Evolutionary conservation across 805 yeast genomes (phyloP).

Genomic region (Ogataea allantospora): DNA sequence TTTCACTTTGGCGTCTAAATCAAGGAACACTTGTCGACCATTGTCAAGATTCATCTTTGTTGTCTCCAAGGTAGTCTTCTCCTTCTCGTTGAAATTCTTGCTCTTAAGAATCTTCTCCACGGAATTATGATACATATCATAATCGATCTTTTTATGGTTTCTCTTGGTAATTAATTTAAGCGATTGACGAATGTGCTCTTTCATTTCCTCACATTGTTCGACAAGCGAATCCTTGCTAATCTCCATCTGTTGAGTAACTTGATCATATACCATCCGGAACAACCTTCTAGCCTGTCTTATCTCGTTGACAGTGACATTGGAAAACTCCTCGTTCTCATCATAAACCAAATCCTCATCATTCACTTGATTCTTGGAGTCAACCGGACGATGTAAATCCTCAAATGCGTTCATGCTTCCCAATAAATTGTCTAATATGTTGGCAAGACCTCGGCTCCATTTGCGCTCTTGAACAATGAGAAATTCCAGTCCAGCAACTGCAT

Average conservation of each 20-base stretch:
- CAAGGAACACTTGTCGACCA: constrained; percentile 32
- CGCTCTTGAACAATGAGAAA: constrained; percentile 35
- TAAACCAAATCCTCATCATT: constrained; percentile 16
- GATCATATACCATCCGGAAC: constrained; percentile 25
- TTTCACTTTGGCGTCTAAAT: constrained; percentile 40
- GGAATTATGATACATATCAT: constrained; percentile 37
- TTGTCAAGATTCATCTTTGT: constrained; percentile 35
- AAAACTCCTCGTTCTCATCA: constrained; percentile 30
- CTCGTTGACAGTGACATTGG: constrained; percentile 31
- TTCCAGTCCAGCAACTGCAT: constrained; percentile 43
- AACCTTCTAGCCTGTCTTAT: constrained; percentile 29
- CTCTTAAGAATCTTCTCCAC: constrained; percentile 39
- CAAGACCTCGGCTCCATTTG: constrained; percentile 30
- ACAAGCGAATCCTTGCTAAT: constrained; percentile 31
- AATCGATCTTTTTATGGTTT: constrained; percentile 42
- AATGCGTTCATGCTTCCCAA: constrained; percentile 34
- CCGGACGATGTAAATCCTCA: constrained; percentile 36
- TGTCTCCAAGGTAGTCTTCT: constrained; percentile 33
- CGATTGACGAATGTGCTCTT: constrained; percentile 35
- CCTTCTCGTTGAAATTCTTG: constrained; percentile 38
- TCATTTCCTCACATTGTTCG: constrained; percentile 40
- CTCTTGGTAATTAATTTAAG: constrained; percentile 44
- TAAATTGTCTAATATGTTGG: constrained; percentile 34
- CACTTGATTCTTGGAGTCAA: constrained; percentile 18
- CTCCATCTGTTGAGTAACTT: constrained; percentile 24